Evolutionary conservation across 2,329 filamentous ascomycete genomes (phyloP), one percentile per base, ranked within the genome.

Genomic region (Coniochaeta sp.): DNA sequence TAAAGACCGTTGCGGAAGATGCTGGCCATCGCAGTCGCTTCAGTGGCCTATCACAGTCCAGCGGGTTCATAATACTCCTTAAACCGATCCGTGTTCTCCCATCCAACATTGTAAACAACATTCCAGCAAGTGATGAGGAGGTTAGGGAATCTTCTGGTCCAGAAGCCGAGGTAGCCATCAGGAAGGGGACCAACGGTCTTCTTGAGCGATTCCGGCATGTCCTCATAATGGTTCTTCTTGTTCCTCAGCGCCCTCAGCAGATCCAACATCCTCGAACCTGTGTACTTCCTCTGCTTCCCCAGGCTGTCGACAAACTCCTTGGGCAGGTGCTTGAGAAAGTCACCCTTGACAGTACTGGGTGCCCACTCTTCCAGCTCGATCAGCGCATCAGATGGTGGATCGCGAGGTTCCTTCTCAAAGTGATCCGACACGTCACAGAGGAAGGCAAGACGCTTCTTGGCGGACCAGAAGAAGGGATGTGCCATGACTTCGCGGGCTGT

Each of bases 211-310:
- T 93, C 89, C 7, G 90, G 83, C 90, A 99, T 93, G 72, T 99
- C 95, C 69, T 96, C 93, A 72, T 97, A 99, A 71, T 99, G 95
- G 65, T 98, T 96, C 68, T 90, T 90, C 83, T 99, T 99, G 75
- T 99, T 99, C 26, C 95, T 82, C 60, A 99, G 78, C 1, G 93
- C 95, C 1, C 95, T 84, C 22, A 99, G 77, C 24, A 99, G 80
- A 74, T 99, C 95, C 59, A 99, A 76, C 70, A 99, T 83, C 55
- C 86, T 84, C 1, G 85, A 83, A 0, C 93, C 93, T 0, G 89
- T 95, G 74, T 99, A 99, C 74, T 96, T 97, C 69, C 93, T 85
- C 75, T 98, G 93, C 75, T 96, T 96, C 61, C 92, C 93, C 7
- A 98, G 81, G 2, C 89, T 93, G 42, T 96, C 91, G 62, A 96